Percentiles rank a stretch among this genome's conserved stretches.
Evolutionary conservation across 208 protist species (phyloP).

Genomic region (Acanthamoeba sp.): DNA sequence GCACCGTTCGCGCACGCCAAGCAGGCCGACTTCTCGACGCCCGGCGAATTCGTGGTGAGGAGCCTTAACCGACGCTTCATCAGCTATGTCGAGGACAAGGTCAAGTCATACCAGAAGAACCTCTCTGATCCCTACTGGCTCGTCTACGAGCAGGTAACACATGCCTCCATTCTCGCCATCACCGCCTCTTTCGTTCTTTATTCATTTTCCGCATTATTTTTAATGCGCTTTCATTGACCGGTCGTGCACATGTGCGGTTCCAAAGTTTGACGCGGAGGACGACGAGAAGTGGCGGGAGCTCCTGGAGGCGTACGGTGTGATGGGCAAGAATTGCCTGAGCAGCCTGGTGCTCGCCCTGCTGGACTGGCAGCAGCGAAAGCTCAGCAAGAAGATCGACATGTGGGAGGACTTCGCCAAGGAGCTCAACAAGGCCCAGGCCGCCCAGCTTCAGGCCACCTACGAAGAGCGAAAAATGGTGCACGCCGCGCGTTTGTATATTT

Average conservation of each 20-base stretch:
- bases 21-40: conserved; percentile 10
- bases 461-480: conserved; percentile 66
- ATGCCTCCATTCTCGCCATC: neutral
- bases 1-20: conserved; percentile 37
- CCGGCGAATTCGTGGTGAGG: neutral
- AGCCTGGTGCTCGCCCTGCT: conserved; percentile 46
- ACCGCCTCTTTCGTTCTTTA: neutral
- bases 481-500: neutral
- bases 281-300: conserved; percentile 22
- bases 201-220: no score
- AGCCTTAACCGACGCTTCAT: conserved; percentile 34
- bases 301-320: neutral
- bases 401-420: conserved; percentile 59
- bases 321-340: conserved; percentile 48
- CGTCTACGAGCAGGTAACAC: conserved; percentile 28
- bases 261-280: conserved; percentile 16
- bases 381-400: conserved; percentile 65
- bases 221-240: no score
- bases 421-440: conserved; percentile 55
- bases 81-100: conserved; percentile 59
- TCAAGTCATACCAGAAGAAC: neutral
- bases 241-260: neutral
- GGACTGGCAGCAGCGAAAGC: conserved; percentile 48
- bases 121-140: conserved; percentile 43
- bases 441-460: conserved; percentile 33